Conservation (phyloP, 192 early-diverging fungal genomes). For the Coemansia sp. region DNA sequence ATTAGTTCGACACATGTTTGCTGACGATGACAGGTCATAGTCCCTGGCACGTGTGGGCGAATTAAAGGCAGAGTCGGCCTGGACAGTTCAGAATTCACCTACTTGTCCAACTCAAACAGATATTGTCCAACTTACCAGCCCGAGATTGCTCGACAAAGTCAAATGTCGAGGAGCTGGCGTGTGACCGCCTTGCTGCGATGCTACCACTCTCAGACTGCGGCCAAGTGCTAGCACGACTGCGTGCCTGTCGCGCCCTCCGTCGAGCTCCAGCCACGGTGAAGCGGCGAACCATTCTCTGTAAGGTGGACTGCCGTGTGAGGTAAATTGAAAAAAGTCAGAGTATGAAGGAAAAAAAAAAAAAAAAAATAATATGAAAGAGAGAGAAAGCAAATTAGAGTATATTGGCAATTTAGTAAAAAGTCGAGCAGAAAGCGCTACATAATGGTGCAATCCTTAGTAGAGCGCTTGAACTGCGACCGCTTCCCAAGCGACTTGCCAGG, state of each 20-base stretch:
- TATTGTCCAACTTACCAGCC: background rate
- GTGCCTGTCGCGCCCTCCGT: constrained; percentile 16
- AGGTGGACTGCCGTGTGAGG: background rate
- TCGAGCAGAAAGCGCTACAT: constrained; percentile 29
- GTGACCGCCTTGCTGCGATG: background rate
- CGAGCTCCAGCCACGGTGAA: constrained; percentile 14
- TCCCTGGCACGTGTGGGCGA: background rate
- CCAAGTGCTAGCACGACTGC: constrained; percentile 13
- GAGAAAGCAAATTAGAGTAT: background rate
- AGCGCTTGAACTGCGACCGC: constrained; percentile 20
- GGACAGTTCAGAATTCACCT: background rate
- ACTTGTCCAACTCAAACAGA: background rate
- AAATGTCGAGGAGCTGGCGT: background rate
- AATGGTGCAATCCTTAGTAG: constrained; percentile 46
- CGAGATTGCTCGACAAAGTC: constrained; percentile 1
- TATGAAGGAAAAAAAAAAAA: background rate
- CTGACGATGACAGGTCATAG: background rate
- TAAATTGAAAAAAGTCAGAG: background rate
- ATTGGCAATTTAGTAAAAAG: background rate
- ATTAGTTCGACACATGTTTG: background rate
- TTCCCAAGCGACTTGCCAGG: constrained; percentile 15
- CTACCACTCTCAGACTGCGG: constrained; percentile 4
- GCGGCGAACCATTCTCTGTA: constrained; percentile 27
- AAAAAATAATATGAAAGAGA: background rate
- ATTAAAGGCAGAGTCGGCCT: background rate